A percentile compares a stretch with the other conserved stretches of the same genome.
These are phyloP conservation scores for Hypoxylon sp. DNA, from an alignment of 2,329 filamentous ascomycete species.

Conservation along the genomic window DNA sequence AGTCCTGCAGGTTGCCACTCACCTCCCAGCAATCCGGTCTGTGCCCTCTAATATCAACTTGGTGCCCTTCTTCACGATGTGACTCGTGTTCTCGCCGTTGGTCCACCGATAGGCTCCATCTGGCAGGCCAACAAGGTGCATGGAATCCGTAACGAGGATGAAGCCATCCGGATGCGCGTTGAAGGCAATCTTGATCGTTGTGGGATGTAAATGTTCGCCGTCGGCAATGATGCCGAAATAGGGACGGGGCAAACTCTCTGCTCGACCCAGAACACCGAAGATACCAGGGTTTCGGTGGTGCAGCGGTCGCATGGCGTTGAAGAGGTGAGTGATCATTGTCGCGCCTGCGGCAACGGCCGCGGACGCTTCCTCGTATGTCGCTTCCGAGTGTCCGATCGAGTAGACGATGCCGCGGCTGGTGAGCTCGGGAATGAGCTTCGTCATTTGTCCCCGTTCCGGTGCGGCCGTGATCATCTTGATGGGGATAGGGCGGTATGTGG, in stretches of 20 bases:
- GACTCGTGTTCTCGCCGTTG: slow-evolving; percentile 72
- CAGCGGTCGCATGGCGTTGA: slow-evolving; percentile 93
- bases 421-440: slow-evolving; percentile 75
- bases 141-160: slow-evolving; percentile 92
- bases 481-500: slow-evolving; percentile 55
- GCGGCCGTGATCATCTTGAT: slow-evolving; percentile 89
- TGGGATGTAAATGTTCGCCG: slow-evolving; percentile 90
- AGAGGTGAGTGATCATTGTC: slow-evolving; percentile 91
- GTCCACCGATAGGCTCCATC: slow-evolving; percentile 90
- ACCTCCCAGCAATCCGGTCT: slow-evolving; percentile 82
- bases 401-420: slow-evolving; percentile 76
- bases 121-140: slow-evolving; percentile 86
- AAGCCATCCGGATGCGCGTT: slow-evolving; percentile 87
- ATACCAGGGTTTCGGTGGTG: slow-evolving; percentile 93
- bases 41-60: slow-evolving; percentile 83
- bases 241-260: slow-evolving; percentile 70
- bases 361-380: slow-evolving; percentile 85
- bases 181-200: slow-evolving; percentile 89
- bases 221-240: slow-evolving; percentile 93
- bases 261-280: slow-evolving; percentile 84
- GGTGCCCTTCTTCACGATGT: slow-evolving; percentile 77
- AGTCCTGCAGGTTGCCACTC: slow-evolving; percentile 47
- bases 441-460: slow-evolving; percentile 82
- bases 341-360: slow-evolving; percentile 79
- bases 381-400: slow-evolving; percentile 88